Conservation (phyloP, 176 grass and related monocot species). For the Otatea glauca region DNA sequence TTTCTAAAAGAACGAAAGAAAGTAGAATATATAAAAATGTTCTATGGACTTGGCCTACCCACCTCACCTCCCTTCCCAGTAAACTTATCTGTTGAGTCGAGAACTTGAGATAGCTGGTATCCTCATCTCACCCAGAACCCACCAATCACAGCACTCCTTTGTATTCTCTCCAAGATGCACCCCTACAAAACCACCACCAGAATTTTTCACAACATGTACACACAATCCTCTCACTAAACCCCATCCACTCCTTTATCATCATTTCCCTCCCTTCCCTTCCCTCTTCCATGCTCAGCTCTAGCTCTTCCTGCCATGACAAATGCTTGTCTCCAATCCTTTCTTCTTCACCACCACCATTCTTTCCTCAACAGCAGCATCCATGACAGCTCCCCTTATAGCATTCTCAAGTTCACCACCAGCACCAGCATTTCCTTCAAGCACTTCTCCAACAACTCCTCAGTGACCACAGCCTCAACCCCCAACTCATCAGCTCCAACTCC, state of each 20-base stretch:
- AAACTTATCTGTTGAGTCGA: neutral
- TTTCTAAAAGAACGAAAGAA: neutral
- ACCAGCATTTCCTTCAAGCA: slow-evolving; percentile 46
- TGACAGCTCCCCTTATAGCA: slow-evolving; percentile 41
- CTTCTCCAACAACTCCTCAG: slow-evolving; percentile 56
- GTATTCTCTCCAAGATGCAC: slow-evolving; percentile 44
- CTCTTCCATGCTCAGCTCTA: neutral
- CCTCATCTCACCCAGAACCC: slow-evolving; percentile 74
- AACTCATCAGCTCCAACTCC: slow-evolving; percentile 35
- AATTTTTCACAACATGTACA: slow-evolving; percentile 23
- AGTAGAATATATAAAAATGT: neutral
- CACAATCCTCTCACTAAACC: slow-evolving; percentile 41
- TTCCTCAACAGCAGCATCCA: slow-evolving; percentile 39
- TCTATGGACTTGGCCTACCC: slow-evolving; percentile 1
- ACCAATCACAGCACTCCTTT: slow-evolving; percentile 77
- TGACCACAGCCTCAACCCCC: slow-evolving; percentile 42
- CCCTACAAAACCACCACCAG: slow-evolving; percentile 36
- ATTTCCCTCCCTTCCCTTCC: slow-evolving; percentile 14
- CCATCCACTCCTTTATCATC: slow-evolving; percentile 57
- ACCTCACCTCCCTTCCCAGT: slow-evolving; percentile 1
- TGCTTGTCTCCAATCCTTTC: slow-evolving; percentile 64
- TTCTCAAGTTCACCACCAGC: slow-evolving; percentile 39
- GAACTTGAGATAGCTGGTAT: slow-evolving; percentile 45
- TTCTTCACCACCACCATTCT: slow-evolving; percentile 64
- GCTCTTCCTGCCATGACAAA: slow-evolving; percentile 53